These are phyloP conservation scores for Nakazawaea wyomingensis DNA, from an alignment of 805 yeast genomes.

Conservation along the genomic window DNA sequence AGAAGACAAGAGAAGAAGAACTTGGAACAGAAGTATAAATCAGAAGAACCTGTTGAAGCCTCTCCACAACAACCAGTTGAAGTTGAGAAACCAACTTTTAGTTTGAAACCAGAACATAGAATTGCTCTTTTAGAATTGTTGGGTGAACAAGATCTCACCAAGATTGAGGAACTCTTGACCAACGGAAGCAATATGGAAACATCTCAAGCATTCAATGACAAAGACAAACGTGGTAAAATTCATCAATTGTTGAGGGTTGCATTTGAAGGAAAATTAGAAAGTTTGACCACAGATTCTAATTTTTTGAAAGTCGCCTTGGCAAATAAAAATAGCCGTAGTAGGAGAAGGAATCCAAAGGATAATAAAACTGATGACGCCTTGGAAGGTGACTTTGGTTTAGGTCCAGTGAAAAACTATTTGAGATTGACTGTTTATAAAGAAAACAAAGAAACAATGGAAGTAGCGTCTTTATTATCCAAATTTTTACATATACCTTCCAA, in stretches of 20 bases:
- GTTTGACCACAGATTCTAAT: constrained; percentile 67
- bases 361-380: constrained; percentile 17
- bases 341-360: constrained; percentile 16
- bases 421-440: constrained; percentile 86
- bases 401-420: constrained; percentile 61
- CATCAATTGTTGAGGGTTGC: constrained; percentile 74
- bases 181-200: constrained; percentile 59
- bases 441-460: constrained; percentile 97
- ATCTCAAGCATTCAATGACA: constrained; percentile 52
- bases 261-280: constrained; percentile 70
- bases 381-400: constrained; percentile 64
- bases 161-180: constrained; percentile 48
- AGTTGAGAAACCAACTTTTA: constrained; percentile 26
- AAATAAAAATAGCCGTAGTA: constrained; percentile 23
- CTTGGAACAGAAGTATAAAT: constrained; percentile 32
- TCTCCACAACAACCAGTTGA: constrained; percentile 19
- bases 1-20: constrained; percentile 39
- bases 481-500: constrained; percentile 72
- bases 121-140: constrained; percentile 45
- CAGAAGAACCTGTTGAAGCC: constrained; percentile 16
- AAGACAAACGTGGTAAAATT: constrained; percentile 66
- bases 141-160: constrained; percentile 55
- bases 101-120: constrained; percentile 41
- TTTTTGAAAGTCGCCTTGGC: constrained; percentile 59
- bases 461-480: constrained; percentile 67